Evolutionary conservation across 2,329 filamentous ascomycete genomes (phyloP).

Genomic region (Colletotrichum melonis): DNA sequence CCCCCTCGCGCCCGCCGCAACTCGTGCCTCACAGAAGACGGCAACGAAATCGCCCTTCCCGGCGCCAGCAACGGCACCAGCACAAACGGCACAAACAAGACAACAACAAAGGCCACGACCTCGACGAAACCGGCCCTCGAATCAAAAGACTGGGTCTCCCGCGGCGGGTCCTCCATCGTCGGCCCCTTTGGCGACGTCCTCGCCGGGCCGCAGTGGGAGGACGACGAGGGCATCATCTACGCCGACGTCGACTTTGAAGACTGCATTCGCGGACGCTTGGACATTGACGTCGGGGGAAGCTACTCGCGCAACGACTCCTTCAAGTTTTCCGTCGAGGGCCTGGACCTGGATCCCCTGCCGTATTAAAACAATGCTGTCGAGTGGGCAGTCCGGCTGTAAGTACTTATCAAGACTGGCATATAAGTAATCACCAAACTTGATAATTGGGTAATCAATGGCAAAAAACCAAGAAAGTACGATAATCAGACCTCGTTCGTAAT

Average conservation of each 20-base stretch:
- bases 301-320: conserved; percentile 80
- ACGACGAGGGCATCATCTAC: conserved; percentile 73
- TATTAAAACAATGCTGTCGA: conserved; percentile 48
- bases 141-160: conserved; percentile 64
- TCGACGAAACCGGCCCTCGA: neutral
- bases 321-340: conserved; percentile 67
- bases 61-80: conserved; percentile 26
- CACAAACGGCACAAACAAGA: conserved; percentile 16
- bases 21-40: conserved; percentile 59
- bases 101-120: neutral
- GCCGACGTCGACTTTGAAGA: conserved; percentile 89
- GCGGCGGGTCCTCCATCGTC: conserved; percentile 86
- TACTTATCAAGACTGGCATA: neutral
- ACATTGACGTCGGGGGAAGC: conserved; percentile 86
- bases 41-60: conserved; percentile 57
- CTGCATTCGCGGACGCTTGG: conserved; percentile 82
- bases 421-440: neutral
- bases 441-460: neutral
- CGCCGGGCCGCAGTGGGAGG: conserved; percentile 86
- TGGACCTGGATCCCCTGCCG: conserved; percentile 68
- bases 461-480: neutral
- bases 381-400: neutral
- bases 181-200: conserved; percentile 84
- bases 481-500: conserved; percentile 21
- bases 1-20: conserved; percentile 42